Percentiles rank a stretch among this genome's conserved stretches.
phyloP scores from a whole-genome alignment of 164 flowering plant genomes.

The Kingdonia uniflora region DNA sequence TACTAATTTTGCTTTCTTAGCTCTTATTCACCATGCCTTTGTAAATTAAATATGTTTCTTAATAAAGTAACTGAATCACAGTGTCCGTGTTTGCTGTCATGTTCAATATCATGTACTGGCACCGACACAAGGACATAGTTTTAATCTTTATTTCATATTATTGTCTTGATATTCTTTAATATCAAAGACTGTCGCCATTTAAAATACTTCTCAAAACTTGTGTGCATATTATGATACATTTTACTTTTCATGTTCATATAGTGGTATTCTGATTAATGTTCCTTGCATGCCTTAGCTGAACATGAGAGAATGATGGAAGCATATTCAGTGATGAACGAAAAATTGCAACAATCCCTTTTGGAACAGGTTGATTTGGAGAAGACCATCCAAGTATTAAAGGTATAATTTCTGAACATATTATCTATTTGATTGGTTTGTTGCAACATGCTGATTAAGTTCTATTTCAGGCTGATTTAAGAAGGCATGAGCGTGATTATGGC shows the following conservation, averaged over 20 bases:
- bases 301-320: slow-evolving; percentile 83
- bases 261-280: slow-evolving; percentile 5
- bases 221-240: no score
- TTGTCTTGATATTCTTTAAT: no score
- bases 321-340: slow-evolving; percentile 55
- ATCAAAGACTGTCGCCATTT: no score
- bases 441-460: slow-evolving; percentile 2
- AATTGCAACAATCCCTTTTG: slow-evolving; percentile 56
- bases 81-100: no score
- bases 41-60: no score
- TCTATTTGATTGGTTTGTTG: not conserved
- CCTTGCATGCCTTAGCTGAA: slow-evolving; percentile 35
- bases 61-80: no score
- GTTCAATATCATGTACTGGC: no score
- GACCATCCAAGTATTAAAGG: slow-evolving; percentile 55
- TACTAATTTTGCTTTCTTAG: no score
- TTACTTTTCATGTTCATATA: not conserved
- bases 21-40: no score
- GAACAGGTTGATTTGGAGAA: slow-evolving; percentile 51
- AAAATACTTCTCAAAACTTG: no score
- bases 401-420: slow-evolving; percentile 8
- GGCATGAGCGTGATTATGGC: slow-evolving; percentile 58
- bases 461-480: slow-evolving; percentile 64
- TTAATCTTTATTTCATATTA: no score
- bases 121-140: no score